These are phyloP conservation scores for Hemileia vastatrix DNA, from an alignment of 1,284 basidiomycete genomes.

Conservation along the genomic window DNA sequence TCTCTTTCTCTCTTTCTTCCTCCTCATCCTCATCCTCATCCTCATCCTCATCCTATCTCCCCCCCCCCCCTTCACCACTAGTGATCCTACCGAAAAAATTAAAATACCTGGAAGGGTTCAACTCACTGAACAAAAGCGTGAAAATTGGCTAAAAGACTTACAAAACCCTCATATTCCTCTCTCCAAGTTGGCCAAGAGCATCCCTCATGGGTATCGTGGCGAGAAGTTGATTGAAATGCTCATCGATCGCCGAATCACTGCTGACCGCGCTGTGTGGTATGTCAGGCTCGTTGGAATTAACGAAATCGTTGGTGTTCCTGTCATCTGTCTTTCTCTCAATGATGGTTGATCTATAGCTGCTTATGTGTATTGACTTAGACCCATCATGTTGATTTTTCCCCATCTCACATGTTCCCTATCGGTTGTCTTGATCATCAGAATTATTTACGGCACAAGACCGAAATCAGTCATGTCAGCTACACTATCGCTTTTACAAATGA, in stretches of 20 bases:
- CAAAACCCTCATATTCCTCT: conserved; percentile 81
- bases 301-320: conserved; percentile 60
- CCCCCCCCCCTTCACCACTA: conserved; percentile 47
- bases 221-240: conserved; percentile 82
- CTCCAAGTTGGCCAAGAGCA: conserved; percentile 70
- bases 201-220: conserved; percentile 87
- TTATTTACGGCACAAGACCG: conserved; percentile 21
- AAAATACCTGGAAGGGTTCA: conserved; percentile 56
- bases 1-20: conserved; percentile 25
- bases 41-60: conserved; percentile 60
- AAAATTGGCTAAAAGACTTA: conserved; percentile 81
- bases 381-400: not conserved
- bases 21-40: conserved; percentile 52
- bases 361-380: not conserved
- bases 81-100: conserved; percentile 20
- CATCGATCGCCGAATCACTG: conserved; percentile 67
- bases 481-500: conserved; percentile 13
- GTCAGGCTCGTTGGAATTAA: conserved; percentile 87
- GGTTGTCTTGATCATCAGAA: conserved; percentile 6
- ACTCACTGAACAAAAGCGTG: conserved; percentile 74
- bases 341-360: not conserved
- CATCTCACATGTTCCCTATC: too few species aligned
- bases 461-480: conserved; percentile 22
- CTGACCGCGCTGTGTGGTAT: conserved; percentile 87
- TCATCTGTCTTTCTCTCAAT: not conserved